A percentile compares a stretch with the other conserved stretches of the same genome.
These are phyloP conservation scores for Fusarium sp. DNA, from an alignment of 2,329 filamentous ascomycete genomes.

Conservation along the genomic window DNA sequence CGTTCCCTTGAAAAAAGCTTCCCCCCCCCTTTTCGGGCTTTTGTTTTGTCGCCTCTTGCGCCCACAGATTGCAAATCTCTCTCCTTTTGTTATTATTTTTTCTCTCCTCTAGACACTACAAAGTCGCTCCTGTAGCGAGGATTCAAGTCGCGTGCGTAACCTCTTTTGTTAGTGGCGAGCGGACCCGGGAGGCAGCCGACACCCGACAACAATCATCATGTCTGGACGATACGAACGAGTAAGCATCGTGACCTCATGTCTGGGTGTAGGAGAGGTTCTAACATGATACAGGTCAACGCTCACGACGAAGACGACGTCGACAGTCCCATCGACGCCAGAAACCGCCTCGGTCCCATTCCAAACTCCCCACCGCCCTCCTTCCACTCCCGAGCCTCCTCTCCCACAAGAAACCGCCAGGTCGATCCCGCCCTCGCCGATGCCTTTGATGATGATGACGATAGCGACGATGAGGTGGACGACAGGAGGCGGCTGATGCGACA, in stretches of 20 bases:
- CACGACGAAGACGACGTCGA: conserved; percentile 65
- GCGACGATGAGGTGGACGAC: conserved; percentile 79
- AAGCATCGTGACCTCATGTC: conserved; percentile 38
- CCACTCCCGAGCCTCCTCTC: conserved; percentile 80
- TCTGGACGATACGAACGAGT: conserved; percentile 69
- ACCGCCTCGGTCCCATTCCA: conserved; percentile 54
- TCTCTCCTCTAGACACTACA: neutral
- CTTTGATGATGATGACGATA: conserved; percentile 85
- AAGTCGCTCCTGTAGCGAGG: conserved; percentile 1
- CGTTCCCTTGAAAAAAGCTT: conserved; percentile 32
- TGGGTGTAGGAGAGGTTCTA: neutral
- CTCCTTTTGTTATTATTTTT: conserved; percentile 13
- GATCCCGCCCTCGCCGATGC: conserved; percentile 90
- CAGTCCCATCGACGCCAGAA: conserved; percentile 46
- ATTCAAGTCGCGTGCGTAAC: conserved; percentile 7
- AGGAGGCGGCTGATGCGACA: conserved; percentile 86
- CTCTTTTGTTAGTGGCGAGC: conserved; percentile 25
- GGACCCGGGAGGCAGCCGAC: conserved; percentile 39
- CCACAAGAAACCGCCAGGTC: conserved; percentile 58
- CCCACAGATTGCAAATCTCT: conserved; percentile 19
- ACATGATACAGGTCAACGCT: conserved; percentile 62
- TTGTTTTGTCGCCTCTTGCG: conserved; percentile 13
- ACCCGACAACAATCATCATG: conserved; percentile 53
- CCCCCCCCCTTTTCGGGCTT: conserved; percentile 22
- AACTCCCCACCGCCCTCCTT: conserved; percentile 84